Conservation (phyloP, 805 yeast species). For the Sugiyamaella marilandica region DNA sequence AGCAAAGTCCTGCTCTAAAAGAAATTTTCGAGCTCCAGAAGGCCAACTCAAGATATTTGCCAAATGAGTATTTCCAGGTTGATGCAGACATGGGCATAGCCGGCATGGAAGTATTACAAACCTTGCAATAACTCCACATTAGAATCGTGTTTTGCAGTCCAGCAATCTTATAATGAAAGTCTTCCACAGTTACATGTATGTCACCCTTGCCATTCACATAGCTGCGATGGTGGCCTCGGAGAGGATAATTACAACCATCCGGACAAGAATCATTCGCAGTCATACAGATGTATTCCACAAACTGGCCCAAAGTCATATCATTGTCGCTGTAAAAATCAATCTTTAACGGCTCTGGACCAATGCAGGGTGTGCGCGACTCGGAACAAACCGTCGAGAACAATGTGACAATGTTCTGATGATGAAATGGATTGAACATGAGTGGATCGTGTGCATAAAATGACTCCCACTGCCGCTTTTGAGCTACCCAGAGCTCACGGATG, state of each 20-base stretch:
- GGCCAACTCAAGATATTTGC: constrained; percentile 81
- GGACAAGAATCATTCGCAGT: constrained; percentile 66
- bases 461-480: constrained; percentile 63
- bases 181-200: constrained; percentile 70
- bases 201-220: constrained; percentile 87
- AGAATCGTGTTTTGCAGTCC: constrained; percentile 64
- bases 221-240: constrained; percentile 72
- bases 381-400: constrained; percentile 78
- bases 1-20: constrained; percentile 61
- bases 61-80: constrained; percentile 88
- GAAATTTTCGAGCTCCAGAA: constrained; percentile 65
- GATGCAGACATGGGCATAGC: constrained; percentile 76
- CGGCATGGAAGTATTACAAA: constrained; percentile 71
- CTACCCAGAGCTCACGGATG: constrained; percentile 32
- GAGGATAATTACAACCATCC: constrained; percentile 72
- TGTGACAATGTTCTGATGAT: constrained; percentile 74
- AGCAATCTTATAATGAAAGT: constrained; percentile 49
- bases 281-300: constrained; percentile 69
- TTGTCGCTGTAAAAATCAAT: constrained; percentile 88
- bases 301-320: constrained; percentile 86
- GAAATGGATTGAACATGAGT: constrained; percentile 60
- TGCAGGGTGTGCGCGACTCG: constrained; percentile 83
- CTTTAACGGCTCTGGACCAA: constrained; percentile 80
- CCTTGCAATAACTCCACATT: constrained; percentile 89
- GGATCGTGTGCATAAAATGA: constrained; percentile 47